Evolutionary conservation across 2,329 filamentous ascomycete genomes (phyloP).

Genomic region (Geosmithia morbida): DNA sequence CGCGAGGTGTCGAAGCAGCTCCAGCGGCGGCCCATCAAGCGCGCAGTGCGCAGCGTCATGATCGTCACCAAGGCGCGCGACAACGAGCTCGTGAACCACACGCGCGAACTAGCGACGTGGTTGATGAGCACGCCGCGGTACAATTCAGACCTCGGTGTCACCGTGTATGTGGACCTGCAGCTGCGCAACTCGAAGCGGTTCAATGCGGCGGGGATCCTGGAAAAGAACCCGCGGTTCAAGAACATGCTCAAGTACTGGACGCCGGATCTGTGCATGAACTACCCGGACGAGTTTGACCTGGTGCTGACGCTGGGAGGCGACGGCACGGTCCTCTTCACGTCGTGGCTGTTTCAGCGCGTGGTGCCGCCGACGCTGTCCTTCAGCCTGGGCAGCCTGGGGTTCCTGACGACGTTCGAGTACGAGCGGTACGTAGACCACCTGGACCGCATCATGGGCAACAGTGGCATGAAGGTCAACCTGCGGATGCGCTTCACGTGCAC

Average conservation of each 20-base stretch:
- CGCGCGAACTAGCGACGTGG: conserved; percentile 77
- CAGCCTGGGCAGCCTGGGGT: conserved; percentile 73
- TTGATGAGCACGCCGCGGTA: conserved; percentile 80
- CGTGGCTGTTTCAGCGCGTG: conserved; percentile 82
- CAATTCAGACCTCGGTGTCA: conserved; percentile 78
- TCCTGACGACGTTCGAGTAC: conserved; percentile 80
- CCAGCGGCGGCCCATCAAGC: conserved; percentile 79
- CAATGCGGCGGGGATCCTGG: conserved; percentile 56
- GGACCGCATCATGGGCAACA: conserved; percentile 79
- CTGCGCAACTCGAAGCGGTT: conserved; percentile 80
- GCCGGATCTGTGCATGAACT: conserved; percentile 85
- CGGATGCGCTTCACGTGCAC: conserved; percentile 99
- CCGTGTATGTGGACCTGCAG: conserved; percentile 97
- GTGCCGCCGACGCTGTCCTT: conserved; percentile 78
- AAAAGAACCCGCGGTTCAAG: conserved; percentile 61
- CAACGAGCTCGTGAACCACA: conserved; percentile 81
- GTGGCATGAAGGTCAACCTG: conserved; percentile 92
- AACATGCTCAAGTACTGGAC: conserved; percentile 93
- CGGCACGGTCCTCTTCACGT: conserved; percentile 77
- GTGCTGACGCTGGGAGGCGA: conserved; percentile 81
- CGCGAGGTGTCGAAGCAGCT: conserved; percentile 93
- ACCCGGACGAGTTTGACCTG: conserved; percentile 89
- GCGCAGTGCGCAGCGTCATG: conserved; percentile 89
- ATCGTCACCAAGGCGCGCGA: conserved; percentile 97
- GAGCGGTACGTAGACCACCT: conserved; percentile 77